Base-by-base conservation (phyloP, 176 grass and related monocot species). In the Raddia guianensis region DNA sequence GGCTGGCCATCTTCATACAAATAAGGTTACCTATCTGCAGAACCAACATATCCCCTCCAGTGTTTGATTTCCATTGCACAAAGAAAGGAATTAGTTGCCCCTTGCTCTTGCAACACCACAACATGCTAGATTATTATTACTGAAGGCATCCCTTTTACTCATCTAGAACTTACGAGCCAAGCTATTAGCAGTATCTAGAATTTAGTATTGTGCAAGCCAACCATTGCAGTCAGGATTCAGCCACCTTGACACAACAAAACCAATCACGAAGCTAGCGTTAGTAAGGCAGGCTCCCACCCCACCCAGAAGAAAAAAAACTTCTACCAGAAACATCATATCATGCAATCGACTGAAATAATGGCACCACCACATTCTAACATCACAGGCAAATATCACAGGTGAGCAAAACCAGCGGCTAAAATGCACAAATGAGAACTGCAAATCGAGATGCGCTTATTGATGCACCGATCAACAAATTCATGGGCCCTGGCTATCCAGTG, bases 11-110 rank as follows among this genome's bases (percentile, higher is more conserved):
- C 45, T 48, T 69, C 18, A 66, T 63, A 27, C 12, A 86, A 68
- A 37, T 12, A 34, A 70, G 33, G 49, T 55, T 85, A 79, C 56
- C n/a, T 70, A 52, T 84, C 21, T 3, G 65, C 27, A 42, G n/a
- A 77, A 70, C 57, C 18, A 78, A 49, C 2, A 72, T 57, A 81
- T 62, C 4, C 9, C 69, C 73, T 73, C 16, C 4, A 5, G 46
- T 53, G 68, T 45, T 73, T 67, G 43, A 71, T 49, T 83, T 59
- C 34, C 61, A 52, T 27, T 74, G 53, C 6, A 56, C 16, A 75
- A 63, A 84, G 62, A 35, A 84, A 75, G 6, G 21, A 13, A 75
- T 67, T 88, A 53, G 15, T 84, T 69, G 69, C 49, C 48, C 48
- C 52, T 68, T 84, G 45, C 47, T 75, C 19, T 55, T 73, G 75